Conservation (phyloP, 2,329 filamentous ascomycete species). For the Paraconiothyrium brasiliense region DNA sequence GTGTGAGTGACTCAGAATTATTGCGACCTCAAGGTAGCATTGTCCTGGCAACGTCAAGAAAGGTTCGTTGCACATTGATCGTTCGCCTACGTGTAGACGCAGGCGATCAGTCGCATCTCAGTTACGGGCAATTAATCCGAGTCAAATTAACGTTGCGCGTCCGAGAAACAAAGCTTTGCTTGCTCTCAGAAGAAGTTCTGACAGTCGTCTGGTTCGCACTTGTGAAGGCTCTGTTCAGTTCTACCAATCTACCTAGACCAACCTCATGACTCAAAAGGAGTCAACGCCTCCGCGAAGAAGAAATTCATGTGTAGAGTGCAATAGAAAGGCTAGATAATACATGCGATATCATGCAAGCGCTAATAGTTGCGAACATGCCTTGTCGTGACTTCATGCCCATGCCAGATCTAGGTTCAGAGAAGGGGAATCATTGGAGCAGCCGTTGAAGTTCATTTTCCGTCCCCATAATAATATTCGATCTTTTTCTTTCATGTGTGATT, state of each 20-base stretch:
- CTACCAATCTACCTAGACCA: neutral
- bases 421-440: neutral
- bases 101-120: too few relatives aligned
- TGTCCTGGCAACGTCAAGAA: too few relatives aligned
- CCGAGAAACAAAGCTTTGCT: too few relatives aligned
- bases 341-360: slow-evolving; percentile 12
- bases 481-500: neutral
- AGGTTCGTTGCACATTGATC: too few relatives aligned
- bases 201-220: too few relatives aligned
- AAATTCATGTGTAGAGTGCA: neutral
- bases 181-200: too few relatives aligned
- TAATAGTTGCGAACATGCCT: slow-evolving; percentile 6
- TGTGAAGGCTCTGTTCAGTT: neutral
- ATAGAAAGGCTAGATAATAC: slow-evolving; percentile 9
- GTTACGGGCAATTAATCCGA: too few relatives aligned
- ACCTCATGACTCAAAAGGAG: neutral
- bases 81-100: too few relatives aligned
- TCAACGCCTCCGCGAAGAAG: neutral
- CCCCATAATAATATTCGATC: neutral
- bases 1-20: too few relatives aligned
- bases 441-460: neutral
- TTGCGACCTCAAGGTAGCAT: too few relatives aligned
- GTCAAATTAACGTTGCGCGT: too few relatives aligned
- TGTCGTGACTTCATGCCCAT: slow-evolving; percentile 6
- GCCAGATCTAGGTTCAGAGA: neutral